Evolutionary conservation across 1,139 yeast genomes (phyloP).

Genomic region (Suzukiozyma palmioleophila): DNA sequence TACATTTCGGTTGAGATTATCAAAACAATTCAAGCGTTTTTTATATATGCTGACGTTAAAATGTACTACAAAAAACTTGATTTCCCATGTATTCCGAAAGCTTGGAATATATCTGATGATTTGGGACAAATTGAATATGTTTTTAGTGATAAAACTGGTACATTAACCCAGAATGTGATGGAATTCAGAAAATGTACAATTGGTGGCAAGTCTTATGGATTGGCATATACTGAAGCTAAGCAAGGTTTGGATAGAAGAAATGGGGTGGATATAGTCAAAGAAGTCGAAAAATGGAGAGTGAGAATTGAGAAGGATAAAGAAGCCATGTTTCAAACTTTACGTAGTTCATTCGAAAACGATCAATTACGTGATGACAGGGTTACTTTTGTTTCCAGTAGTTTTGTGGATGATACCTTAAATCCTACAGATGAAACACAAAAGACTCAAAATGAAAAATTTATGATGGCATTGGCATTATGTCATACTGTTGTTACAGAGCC

Average conservation of each 20-base stretch:
- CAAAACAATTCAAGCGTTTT: constrained; percentile 90
- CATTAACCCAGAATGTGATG: constrained; percentile 94
- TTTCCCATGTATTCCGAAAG: constrained; percentile 92
- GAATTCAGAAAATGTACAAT: constrained; percentile 92
- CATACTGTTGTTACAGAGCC: constrained; percentile 85
- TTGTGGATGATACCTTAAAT: constrained; percentile 32
- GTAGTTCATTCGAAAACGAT: constrained; percentile 44
- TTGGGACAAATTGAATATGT: constrained; percentile 94
- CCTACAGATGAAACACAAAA: constrained; percentile 49
- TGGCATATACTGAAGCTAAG: constrained; percentile 93
- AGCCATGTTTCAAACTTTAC: constrained; percentile 58
- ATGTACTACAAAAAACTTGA: constrained; percentile 85
- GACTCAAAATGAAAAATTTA: constrained; percentile 65
- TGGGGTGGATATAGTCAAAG: constrained; percentile 74
- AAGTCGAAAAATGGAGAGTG: constrained; percentile 56
- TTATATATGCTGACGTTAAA: constrained; percentile 81
- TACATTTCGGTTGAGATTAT: constrained; percentile 94
- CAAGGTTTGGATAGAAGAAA: constrained; percentile 88
- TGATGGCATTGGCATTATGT: constrained; percentile 85
- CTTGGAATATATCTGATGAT: constrained; percentile 97
- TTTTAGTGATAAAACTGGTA: constrained; percentile 96
- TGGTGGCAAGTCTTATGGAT: constrained; percentile 82
- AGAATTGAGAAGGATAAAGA: constrained; percentile 61
- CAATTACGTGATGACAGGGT: constrained; percentile 62
- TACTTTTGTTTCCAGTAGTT: constrained; percentile 75